Evolutionary conservation across 2,329 filamentous ascomycete genomes (phyloP), one percentile per base, ranked within the genome.

Genomic region (Chaetomiaceae sp.): DNA sequence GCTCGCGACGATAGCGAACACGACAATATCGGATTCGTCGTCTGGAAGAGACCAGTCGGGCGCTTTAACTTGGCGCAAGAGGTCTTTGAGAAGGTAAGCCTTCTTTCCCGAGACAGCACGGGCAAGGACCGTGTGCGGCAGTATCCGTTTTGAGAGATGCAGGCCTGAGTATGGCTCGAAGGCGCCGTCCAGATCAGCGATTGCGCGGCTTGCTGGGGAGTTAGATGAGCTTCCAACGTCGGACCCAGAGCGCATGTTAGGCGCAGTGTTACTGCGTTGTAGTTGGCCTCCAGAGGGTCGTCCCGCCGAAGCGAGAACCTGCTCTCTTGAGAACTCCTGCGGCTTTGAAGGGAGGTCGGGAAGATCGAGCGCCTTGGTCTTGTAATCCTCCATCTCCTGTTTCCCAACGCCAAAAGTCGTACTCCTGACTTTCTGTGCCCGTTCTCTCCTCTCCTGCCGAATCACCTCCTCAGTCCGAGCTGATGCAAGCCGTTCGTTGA

Each of bases 101-200:
- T 85, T 87, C 64, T 93, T 95, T 27, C 80, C 81, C 6, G 82
- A 74, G 12, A 98, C 73, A 3, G 87, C 87, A 19, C 90, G 82
- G 2, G 85, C 81, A 18, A 98, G 72, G 15, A 86, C 83, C 18
- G 79, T 78, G 64, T 97, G 90, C 2, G 89, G 86, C 37, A 97
- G 76, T 30, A 88, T 83, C 26, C 93, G 81, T 52, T 83, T 88
- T 4, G 85, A 86, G 12, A 98, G 75, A 61, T 96, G 89, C 30
- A 90, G 72, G 24, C 82, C 80, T 6, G 93, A 96, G 63, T 90
- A 95, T 2, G 87, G 78, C 58, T 98, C 93, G 58, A 93, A 94
- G 37, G 79, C 77, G 2, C 33, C 60, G 60, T 36, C 69, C 56
- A 26, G 45, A 12, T 44, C 55, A 51, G 50, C 49, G 53, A 58